Percentiles rank a stretch among this genome's conserved stretches.
Evolutionary conservation across 371 early-diverging fungal genomes (phyloP).

Genomic region (Synchytrium microbalum): DNA sequence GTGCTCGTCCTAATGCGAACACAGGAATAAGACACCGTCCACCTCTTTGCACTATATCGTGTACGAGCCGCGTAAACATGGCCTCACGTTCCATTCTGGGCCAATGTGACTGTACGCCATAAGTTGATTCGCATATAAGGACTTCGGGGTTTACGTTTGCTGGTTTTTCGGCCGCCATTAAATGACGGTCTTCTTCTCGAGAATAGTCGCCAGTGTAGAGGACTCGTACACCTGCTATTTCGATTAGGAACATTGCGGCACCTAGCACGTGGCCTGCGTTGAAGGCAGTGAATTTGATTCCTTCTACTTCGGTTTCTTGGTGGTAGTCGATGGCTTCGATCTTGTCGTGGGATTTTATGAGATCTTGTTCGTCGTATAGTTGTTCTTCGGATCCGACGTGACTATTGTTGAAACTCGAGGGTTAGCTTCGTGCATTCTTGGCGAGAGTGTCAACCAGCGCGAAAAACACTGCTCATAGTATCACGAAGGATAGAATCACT

Average conservation of each 20-base stretch:
- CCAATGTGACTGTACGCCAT: conserved; percentile 97
- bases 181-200: conserved; percentile 99
- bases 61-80: conserved; percentile 85
- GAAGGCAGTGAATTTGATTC: conserved; percentile 93
- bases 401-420: conserved; percentile 40
- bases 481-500: no score
- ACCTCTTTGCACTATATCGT: conserved; percentile 90
- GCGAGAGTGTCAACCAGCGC: no score
- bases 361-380: conserved; percentile 94
- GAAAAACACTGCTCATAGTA: no score
- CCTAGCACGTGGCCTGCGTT: conserved; percentile 99
- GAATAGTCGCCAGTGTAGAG: conserved; percentile 99
- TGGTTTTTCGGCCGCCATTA: conserved; percentile 98
- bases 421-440: neutral
- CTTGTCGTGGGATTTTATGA: conserved; percentile 82
- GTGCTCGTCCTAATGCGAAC: conserved; percentile 98
- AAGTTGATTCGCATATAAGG: conserved; percentile 97
- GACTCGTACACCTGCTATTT: conserved; percentile 92
- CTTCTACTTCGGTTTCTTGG: conserved; percentile 93
- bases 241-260: conserved; percentile 99
- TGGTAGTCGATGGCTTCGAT: conserved; percentile 98
- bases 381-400: conserved; percentile 80
- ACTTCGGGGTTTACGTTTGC: conserved; percentile 76
- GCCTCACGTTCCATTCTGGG: conserved; percentile 94
- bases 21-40: conserved; percentile 99